A percentile compares a stretch with the other conserved stretches of the same genome.
phyloP scores from a whole-genome alignment of 2,329 filamentous ascomycete genomes.

The Fusarium staphyleae region DNA sequence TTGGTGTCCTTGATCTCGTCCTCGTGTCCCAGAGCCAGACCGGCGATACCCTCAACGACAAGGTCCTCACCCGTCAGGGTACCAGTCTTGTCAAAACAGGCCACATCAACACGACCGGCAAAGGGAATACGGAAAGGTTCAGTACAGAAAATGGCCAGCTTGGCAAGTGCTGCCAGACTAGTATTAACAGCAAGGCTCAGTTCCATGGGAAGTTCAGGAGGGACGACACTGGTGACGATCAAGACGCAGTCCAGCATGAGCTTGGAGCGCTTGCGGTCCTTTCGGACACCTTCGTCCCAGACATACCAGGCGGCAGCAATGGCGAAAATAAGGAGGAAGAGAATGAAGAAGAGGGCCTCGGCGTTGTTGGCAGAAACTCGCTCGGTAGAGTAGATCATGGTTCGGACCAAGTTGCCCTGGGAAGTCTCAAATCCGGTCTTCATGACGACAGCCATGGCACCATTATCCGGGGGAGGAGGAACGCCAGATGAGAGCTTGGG shows the following conservation, averaged over 20 bases:
- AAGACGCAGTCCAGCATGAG: conserved; percentile 95
- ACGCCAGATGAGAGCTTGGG: conserved; percentile 78
- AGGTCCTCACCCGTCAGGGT: conserved; percentile 96
- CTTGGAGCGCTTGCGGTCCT: conserved; percentile 96
- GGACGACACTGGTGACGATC: conserved; percentile 96
- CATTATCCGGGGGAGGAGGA: conserved; percentile 86
- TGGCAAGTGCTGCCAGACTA: conserved; percentile 90
- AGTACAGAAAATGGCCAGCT: conserved; percentile 97
- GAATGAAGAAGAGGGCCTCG: conserved; percentile 95
- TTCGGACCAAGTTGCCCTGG: conserved; percentile 94
- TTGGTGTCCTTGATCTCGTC: conserved; percentile 67
- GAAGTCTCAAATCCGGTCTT: conserved; percentile 99
- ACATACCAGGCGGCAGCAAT: conserved; percentile 99
- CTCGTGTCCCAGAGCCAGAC: conserved; percentile 74
- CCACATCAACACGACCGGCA: conserved; percentile 92
- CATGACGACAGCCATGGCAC: conserved; percentile 90
- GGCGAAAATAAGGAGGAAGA: conserved; percentile 95
- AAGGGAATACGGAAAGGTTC: conserved; percentile 98
- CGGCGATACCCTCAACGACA: conserved; percentile 95
- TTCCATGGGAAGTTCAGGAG: conserved; percentile 98
- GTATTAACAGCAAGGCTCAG: conserved; percentile 97
- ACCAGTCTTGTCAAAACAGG: conserved; percentile 98
- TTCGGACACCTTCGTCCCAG: conserved; percentile 93
- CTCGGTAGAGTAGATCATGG: conserved; percentile 99
- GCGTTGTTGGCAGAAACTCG: conserved; percentile 98